Evolutionary conservation across 805 yeast genomes (phyloP).

Genomic region (Candida koratica): DNA sequence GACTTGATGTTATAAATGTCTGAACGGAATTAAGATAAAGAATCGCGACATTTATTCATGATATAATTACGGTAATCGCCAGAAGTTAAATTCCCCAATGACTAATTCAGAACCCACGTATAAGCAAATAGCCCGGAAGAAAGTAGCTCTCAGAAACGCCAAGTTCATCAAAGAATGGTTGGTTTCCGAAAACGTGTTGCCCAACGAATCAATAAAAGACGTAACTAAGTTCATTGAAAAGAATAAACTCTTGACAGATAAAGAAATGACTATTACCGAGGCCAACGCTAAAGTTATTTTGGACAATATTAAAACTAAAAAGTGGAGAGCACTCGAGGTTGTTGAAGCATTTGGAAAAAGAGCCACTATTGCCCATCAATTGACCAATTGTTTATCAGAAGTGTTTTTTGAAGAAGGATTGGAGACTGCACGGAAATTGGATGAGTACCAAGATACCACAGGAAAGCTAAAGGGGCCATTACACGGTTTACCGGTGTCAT

Average conservation of each 20-base stretch:
- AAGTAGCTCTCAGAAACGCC: slow-evolving; percentile 38
- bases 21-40: background rate
- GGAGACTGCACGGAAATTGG: slow-evolving; percentile 50
- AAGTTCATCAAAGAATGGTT: slow-evolving; percentile 47
- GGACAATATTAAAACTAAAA: slow-evolving; percentile 29
- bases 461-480: slow-evolving; percentile 57
- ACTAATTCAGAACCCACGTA: slow-evolving; percentile 17
- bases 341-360: slow-evolving; percentile 40
- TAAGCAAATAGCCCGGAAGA: slow-evolving; percentile 39
- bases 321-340: slow-evolving; percentile 33
- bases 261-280: slow-evolving; percentile 37
- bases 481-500: slow-evolving; percentile 63
- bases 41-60: background rate
- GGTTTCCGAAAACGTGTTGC: slow-evolving; percentile 29
- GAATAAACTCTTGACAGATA: slow-evolving; percentile 26
- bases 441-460: slow-evolving; percentile 42
- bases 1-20: slow-evolving; percentile 5
- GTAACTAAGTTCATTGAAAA: slow-evolving; percentile 31
- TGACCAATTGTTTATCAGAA: slow-evolving; percentile 41
- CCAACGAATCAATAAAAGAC: slow-evolving; percentile 29
- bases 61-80: background rate
- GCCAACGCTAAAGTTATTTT: slow-evolving; percentile 26
- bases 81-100: background rate
- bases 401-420: slow-evolving; percentile 57
- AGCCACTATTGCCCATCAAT: slow-evolving; percentile 41